Evolutionary conservation across 495 filamentous ascomycete genomes (phyloP), one percentile per base, ranked within the genome.

Genomic region (Xylaria longipes): DNA sequence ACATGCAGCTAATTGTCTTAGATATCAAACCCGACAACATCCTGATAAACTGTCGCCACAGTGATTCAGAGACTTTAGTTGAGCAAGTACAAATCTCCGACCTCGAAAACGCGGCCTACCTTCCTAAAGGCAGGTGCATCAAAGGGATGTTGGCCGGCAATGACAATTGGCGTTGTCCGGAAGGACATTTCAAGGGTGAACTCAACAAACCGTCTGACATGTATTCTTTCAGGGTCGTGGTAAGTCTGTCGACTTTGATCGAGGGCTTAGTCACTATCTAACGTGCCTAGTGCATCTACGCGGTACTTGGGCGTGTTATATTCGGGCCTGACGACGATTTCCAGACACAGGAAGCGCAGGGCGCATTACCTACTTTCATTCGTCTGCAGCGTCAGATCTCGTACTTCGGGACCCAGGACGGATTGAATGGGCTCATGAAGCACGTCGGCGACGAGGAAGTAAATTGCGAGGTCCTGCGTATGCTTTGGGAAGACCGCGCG

Each of bases 11-110:
- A 25, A 25, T 5, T n/a, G 2, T 25, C n/a, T 22, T 3, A 50
- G 46, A 50, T 22, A 22, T 50, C 46, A 50, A 50, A n/a, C 46
- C 46, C 46, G 46, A 50, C n/a, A 50, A 50, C n/a, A 50, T 50
- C 20, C n/a, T 50, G 9, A 7, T 50, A 1, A 25, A 50, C 46
- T 22, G 9, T 6, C 17, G 43, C 15, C 15, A 20, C 5, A 20
- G 4, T n/a, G 17, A 20, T 6, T 25, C 46, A 9, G 46, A 11
- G 20, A 50, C 46, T 25, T 6, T 6, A 22, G 46, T 50, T 50
- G 20, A 50, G n/a, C 1, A 50, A 22, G 46, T 50, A 9, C 46
- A 50, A 5, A 1, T 50, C 46, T 22, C n/a, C 1, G 46, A 25
- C n/a, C 46, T 50, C 2, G 46, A 50, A 11, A 50, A 25, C n/a